Percentiles rank a stretch among this genome's conserved stretches.
Conservation (phyloP, 441 rosid genomes). For the Erodium chrysanthum region DNA sequence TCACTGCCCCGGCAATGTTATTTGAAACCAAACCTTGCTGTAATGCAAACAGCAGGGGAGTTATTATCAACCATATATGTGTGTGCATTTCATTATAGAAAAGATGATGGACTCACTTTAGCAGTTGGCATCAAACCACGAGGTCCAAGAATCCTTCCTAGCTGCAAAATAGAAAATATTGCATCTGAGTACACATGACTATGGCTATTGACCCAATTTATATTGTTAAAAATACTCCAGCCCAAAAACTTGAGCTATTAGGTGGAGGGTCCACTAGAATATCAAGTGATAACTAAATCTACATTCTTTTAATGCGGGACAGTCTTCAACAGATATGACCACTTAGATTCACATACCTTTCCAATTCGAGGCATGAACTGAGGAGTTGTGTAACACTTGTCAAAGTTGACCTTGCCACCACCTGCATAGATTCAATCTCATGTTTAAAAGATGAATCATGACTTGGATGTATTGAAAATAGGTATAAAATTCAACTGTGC, state of each 20-base stretch:
- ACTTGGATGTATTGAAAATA: neutral
- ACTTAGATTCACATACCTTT: conserved; percentile 43
- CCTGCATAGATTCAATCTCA: conserved; percentile 36
- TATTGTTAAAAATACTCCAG: too few species aligned
- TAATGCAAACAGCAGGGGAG: conserved; percentile 14
- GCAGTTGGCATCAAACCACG: conserved; percentile 85
- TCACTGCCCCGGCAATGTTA: conserved; percentile 63
- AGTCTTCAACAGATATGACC: neutral
- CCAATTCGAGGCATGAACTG: conserved; percentile 60
- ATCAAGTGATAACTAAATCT: too few species aligned
- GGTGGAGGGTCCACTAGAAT: too few species aligned
- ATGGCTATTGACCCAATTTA: conserved; percentile 8
- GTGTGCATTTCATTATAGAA: neutral
- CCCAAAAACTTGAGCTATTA: too few species aligned
- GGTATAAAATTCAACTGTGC: neutral
- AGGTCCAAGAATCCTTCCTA: conserved; percentile 75
- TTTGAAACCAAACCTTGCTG: conserved; percentile 87
- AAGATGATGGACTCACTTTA: conserved; percentile 46
- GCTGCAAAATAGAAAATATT: conserved; percentile 30
- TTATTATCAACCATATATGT: conserved; percentile 6
- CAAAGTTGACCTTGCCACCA: conserved; percentile 66
- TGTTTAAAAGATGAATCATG: neutral
- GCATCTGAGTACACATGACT: neutral
- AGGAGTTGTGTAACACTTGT: conserved; percentile 73
- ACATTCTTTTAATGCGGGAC: too few species aligned